Evolutionary conservation across 2,329 filamentous ascomycete genomes (phyloP).

Genomic region (Endothia cerciana): DNA sequence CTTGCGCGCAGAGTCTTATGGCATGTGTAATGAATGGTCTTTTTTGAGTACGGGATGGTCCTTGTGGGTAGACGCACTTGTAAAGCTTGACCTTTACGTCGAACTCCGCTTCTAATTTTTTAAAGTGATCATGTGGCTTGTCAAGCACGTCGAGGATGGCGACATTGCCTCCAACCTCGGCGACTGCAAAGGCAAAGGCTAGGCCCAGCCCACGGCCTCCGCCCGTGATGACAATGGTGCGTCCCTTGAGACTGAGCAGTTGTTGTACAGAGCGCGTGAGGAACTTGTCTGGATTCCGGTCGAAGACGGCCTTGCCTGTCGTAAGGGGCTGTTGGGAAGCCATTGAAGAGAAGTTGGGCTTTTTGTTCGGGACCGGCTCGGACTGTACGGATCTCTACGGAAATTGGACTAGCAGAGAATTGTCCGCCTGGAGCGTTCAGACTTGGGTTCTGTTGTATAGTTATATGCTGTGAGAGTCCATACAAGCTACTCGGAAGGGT

Average conservation of each 20-base stretch:
- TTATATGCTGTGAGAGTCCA: too few species aligned
- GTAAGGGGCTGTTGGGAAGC: background rate
- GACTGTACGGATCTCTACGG: too few species aligned
- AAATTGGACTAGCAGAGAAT: too few species aligned
- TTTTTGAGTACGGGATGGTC: too few species aligned
- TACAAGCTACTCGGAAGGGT: too few species aligned
- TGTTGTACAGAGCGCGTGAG: constrained; percentile 16
- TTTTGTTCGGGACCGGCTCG: too few species aligned
- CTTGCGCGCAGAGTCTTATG: too few species aligned
- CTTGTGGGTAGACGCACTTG: background rate
- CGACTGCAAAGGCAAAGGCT: constrained; percentile 50
- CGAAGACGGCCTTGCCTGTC: constrained; percentile 11
- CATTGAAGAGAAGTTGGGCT: too few species aligned
- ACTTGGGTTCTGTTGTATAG: too few species aligned
- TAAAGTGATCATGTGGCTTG: constrained; percentile 13
- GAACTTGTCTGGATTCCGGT: constrained; percentile 5
- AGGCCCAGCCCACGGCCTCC: constrained; percentile 56
- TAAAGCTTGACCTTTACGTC: background rate
- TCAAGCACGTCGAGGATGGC: constrained; percentile 48
- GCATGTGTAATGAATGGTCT: too few species aligned
- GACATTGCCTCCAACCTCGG: constrained; percentile 54
- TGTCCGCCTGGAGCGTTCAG: too few species aligned
- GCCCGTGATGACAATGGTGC: constrained; percentile 53
- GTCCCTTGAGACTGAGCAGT: constrained; percentile 21
- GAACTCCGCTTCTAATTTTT: constrained; percentile 8